phyloP scores from a whole-genome alignment of 116 monocot species.

The Dioscorea cayenensis region DNA sequence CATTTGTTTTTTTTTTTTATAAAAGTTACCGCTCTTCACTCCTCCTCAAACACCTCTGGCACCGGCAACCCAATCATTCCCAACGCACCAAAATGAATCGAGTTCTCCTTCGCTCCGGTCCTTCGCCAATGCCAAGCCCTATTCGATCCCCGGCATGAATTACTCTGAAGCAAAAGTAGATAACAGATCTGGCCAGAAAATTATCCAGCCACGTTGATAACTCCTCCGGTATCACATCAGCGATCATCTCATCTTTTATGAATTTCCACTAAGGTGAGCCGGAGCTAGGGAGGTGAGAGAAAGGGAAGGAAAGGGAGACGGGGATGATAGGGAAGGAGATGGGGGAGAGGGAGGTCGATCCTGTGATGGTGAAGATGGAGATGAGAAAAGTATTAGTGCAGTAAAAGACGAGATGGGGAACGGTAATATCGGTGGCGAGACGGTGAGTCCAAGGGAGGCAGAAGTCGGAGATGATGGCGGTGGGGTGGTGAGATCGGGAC shows the following conservation, averaged over 20 bases:
- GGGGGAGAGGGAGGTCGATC: background rate
- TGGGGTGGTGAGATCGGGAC: slow-evolving; percentile 29
- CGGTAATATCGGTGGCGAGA: slow-evolving; percentile 24
- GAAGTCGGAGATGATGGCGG: slow-evolving; percentile 40
- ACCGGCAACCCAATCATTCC: too few relatives aligned
- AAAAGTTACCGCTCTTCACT: too few relatives aligned
- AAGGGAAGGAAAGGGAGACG: slow-evolving; percentile 17
- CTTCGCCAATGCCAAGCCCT: too few relatives aligned
- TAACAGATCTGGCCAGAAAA: too few relatives aligned
- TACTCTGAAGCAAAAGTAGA: too few relatives aligned
- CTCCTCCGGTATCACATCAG: too few relatives aligned
- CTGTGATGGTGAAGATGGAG: slow-evolving; percentile 20
- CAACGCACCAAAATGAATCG: too few relatives aligned
- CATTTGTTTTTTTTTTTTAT: too few relatives aligned
- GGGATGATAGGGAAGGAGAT: slow-evolving; percentile 14
- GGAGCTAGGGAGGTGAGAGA: slow-evolving; percentile 18
- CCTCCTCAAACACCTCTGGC: too few relatives aligned
- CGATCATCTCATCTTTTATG: slow-evolving; percentile 17
- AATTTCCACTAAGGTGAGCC: slow-evolving; percentile 30
- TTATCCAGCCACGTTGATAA: too few relatives aligned
- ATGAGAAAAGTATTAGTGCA: slow-evolving; percentile 20
- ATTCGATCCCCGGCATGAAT: too few relatives aligned
- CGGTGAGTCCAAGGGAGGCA: slow-evolving; percentile 35
- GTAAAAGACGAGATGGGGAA: slow-evolving; percentile 32
- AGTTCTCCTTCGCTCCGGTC: too few relatives aligned